Percentiles rank a stretch among this genome's conserved stretches.
These are phyloP conservation scores for Verticillium tricorpus DNA, from an alignment of 2,329 filamentous ascomycete genomes.

Conservation along the genomic window DNA sequence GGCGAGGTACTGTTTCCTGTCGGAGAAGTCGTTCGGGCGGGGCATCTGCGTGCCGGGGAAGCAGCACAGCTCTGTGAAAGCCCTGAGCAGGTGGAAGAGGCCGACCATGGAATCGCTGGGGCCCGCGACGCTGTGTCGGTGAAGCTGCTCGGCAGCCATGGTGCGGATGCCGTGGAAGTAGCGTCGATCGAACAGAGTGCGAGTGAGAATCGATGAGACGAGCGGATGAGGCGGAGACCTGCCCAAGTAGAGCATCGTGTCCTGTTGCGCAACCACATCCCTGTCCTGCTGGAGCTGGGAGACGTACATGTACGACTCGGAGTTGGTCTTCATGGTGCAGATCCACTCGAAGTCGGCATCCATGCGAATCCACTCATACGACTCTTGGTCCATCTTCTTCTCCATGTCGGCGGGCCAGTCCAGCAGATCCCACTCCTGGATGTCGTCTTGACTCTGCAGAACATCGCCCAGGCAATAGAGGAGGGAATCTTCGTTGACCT, in stretches of 20 bases:
- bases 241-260: slow-evolving; percentile 71
- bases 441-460: slow-evolving; percentile 76
- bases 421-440: slow-evolving; percentile 74
- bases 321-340: slow-evolving; percentile 72
- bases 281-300: slow-evolving; percentile 96
- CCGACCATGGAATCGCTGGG: slow-evolving; percentile 71
- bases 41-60: slow-evolving; percentile 73
- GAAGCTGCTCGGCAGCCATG: slow-evolving; percentile 75
- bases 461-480: slow-evolving; percentile 92
- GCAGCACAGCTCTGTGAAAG: slow-evolving; percentile 87
- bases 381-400: slow-evolving; percentile 87
- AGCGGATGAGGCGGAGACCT: slow-evolving; percentile 67
- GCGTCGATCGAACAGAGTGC: slow-evolving; percentile 84
- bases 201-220: slow-evolving; percentile 81
- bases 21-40: slow-evolving; percentile 83
- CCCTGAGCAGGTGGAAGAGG: slow-evolving; percentile 75
- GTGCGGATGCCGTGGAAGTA: slow-evolving; percentile 93
- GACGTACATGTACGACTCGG: slow-evolving; percentile 96
- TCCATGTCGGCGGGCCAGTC: slow-evolving; percentile 92
- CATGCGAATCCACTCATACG: slow-evolving; percentile 97
- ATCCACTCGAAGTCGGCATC: slow-evolving; percentile 99
- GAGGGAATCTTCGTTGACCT: slow-evolving; percentile 71
- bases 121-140: slow-evolving; percentile 60
- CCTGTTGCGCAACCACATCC: slow-evolving; percentile 85
- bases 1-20: slow-evolving; percentile 79